Conservation (phyloP, 2,329 filamentous ascomycete species). For the Escovopsis weberi region DNA sequence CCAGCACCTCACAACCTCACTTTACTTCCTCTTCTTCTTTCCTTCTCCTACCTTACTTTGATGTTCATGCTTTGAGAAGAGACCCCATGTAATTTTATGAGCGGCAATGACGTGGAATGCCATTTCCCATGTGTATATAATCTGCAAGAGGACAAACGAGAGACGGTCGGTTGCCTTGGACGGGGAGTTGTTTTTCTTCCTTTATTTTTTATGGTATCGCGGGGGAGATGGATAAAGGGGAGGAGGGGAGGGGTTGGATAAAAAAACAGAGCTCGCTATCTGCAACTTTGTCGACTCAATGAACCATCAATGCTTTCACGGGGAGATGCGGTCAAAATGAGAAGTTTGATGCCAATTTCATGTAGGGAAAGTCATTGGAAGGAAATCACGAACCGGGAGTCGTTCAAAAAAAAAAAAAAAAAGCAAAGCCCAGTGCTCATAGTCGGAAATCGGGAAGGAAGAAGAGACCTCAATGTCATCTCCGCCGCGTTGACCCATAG, state of each 20-base stretch:
- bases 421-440: not conserved
- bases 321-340: too few relatives aligned
- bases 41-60: not conserved
- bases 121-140: constrained; percentile 10
- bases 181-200: not conserved
- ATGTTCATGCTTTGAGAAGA: constrained; percentile 11
- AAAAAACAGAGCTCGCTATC: constrained; percentile 1
- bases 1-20: too few relatives aligned
- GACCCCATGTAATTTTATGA: constrained; percentile 11
- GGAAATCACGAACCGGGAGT: too few relatives aligned
- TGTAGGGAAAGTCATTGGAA: too few relatives aligned
- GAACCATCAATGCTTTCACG: not conserved
- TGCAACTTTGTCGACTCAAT: constrained; percentile 1
- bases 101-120: constrained; percentile 4
- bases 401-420: too few relatives aligned
- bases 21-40: not conserved
- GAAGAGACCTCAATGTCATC: constrained; percentile 18
- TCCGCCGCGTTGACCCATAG: constrained; percentile 53
- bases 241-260: constrained; percentile 10
- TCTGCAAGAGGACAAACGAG: constrained; percentile 5
- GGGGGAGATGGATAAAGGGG: not conserved
- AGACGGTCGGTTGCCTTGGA: not conserved
- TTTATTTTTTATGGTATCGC: too few relatives aligned
- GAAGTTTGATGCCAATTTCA: too few relatives aligned
- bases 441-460: not conserved